These are phyloP conservation scores for Evansstolkia leycettana DNA, from an alignment of 495 filamentous ascomycete species.

Conservation along the genomic window DNA sequence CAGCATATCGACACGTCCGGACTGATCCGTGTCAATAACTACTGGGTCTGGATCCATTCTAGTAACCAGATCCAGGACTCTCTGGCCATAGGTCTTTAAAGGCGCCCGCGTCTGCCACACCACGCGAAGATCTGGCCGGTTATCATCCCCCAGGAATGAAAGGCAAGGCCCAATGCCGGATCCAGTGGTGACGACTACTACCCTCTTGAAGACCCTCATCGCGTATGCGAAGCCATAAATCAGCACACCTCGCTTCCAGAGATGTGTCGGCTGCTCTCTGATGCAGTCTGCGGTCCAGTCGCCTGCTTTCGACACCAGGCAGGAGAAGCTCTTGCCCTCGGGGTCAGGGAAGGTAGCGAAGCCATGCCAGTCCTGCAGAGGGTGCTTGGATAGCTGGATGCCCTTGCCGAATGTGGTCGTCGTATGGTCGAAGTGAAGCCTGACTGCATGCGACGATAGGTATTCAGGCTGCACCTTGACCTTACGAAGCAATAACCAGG, in stretches of 20 bases:
- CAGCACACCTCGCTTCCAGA: slow-evolving; percentile 37
- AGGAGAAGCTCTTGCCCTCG: slow-evolving; percentile 40
- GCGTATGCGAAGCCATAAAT: slow-evolving; percentile 62
- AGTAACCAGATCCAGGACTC: slow-evolving; percentile 36
- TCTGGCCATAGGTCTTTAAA: slow-evolving; percentile 38
- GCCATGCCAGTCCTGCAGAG: slow-evolving; percentile 66
- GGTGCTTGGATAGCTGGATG: slow-evolving; percentile 37
- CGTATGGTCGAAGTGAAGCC: slow-evolving; percentile 56
- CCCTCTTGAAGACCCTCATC: slow-evolving; percentile 52
- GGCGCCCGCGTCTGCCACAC: slow-evolving; percentile 48
- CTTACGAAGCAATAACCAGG: slow-evolving; percentile 32
- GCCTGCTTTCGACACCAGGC: slow-evolving; percentile 69
- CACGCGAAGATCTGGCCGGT: slow-evolving; percentile 39
- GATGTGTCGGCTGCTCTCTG: slow-evolving; percentile 38
- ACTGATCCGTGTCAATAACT: slow-evolving; percentile 39
- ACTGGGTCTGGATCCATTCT: slow-evolving; percentile 40
- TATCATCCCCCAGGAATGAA: slow-evolving; percentile 35
- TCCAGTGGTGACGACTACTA: slow-evolving; percentile 71
- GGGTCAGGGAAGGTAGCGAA: slow-evolving; percentile 61
- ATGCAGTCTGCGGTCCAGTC: slow-evolving; percentile 68
- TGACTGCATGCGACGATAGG: slow-evolving; percentile 56
- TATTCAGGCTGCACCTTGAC: slow-evolving; percentile 47
- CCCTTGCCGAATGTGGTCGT: slow-evolving; percentile 32
- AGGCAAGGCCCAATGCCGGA: slow-evolving; percentile 63
- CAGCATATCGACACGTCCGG: slow-evolving; percentile 40